These are phyloP conservation scores for Acacia pycnantha DNA, from an alignment of 331 rosid species.

Conservation along the genomic window DNA sequence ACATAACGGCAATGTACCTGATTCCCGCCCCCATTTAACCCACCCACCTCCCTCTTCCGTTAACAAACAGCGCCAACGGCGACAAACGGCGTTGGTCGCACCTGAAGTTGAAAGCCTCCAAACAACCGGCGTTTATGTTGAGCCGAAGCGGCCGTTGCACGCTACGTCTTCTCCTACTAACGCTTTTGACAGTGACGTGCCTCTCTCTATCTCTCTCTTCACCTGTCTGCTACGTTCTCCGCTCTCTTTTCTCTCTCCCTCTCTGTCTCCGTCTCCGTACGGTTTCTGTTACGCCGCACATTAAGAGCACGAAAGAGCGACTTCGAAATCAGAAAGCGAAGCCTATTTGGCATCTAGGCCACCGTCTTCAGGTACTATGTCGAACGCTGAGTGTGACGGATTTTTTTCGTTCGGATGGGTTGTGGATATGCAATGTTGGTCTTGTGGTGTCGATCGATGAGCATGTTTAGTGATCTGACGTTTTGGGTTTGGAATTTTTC, in stretches of 20 bases:
- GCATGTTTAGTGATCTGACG: slow-evolving; percentile 15
- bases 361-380: neutral
- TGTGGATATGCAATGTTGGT: neutral
- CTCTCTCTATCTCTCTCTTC: neutral
- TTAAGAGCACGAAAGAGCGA: neutral
- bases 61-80: neutral
- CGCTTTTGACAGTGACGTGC: slow-evolving; percentile 40
- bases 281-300: neutral
- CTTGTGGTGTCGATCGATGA: neutral
- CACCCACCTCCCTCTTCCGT: neutral
- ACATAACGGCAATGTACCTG: neutral
- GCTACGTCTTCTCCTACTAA: slow-evolving; percentile 34
- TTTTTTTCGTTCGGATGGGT: neutral
- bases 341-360: neutral
- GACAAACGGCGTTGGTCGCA: slow-evolving; percentile 15
- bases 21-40: slow-evolving; percentile 7
- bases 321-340: neutral
- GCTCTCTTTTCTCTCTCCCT: neutral
- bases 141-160: slow-evolving; percentile 46
- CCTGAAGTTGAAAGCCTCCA: neutral
- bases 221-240: neutral
- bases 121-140: neutral
- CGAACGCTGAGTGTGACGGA: neutral
- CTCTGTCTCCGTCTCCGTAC: slow-evolving; percentile 17
- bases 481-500: neutral